Conservation (phyloP, 768 basidiomycete genomes). For the Phallus indusiatus region DNA sequence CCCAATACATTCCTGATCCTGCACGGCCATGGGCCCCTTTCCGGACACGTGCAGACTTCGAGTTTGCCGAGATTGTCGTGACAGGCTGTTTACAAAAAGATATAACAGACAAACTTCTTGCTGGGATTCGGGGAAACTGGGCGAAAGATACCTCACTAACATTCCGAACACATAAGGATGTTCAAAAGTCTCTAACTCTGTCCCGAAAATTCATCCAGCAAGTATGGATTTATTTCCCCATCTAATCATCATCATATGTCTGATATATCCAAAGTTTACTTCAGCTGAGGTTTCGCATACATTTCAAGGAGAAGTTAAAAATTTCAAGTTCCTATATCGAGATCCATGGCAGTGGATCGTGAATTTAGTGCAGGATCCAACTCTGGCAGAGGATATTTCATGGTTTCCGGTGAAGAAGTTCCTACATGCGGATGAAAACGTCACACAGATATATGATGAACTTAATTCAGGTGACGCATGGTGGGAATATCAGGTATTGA, state of each 20-base stretch:
- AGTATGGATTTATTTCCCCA: conserved; percentile 8
- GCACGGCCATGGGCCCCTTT: conserved; percentile 20
- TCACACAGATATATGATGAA: conserved; percentile 17
- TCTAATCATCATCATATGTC: not conserved
- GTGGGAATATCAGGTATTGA: conserved; percentile 19
- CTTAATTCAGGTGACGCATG: conserved; percentile 22
- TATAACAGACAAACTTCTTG: conserved; percentile 10
- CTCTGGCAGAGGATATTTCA: conserved; percentile 10
- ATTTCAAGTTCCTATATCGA: conserved; percentile 19
- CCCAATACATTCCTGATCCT: conserved; percentile 1
- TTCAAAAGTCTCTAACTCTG: conserved; percentile 15
- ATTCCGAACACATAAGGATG: conserved; percentile 15
- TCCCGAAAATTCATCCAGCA: conserved; percentile 16
- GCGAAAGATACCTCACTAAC: conserved; percentile 11
- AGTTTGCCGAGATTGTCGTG: conserved; percentile 19
- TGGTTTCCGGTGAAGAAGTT: conserved; percentile 20
- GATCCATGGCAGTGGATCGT: conserved; percentile 24
- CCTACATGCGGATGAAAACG: conserved; percentile 9
- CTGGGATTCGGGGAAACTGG: conserved; percentile 13
- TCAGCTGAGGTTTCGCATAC: conserved; percentile 3
- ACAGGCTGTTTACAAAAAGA: conserved; percentile 11
- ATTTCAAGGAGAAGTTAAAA: conserved; percentile 11
- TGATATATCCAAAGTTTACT: conserved; percentile 15
- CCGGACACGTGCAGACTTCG: conserved; percentile 16
- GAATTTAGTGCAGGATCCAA: conserved; percentile 15